Conservation (phyloP, 2,329 filamentous ascomycete genomes). For the Trichoderma citrinoviride region DNA sequence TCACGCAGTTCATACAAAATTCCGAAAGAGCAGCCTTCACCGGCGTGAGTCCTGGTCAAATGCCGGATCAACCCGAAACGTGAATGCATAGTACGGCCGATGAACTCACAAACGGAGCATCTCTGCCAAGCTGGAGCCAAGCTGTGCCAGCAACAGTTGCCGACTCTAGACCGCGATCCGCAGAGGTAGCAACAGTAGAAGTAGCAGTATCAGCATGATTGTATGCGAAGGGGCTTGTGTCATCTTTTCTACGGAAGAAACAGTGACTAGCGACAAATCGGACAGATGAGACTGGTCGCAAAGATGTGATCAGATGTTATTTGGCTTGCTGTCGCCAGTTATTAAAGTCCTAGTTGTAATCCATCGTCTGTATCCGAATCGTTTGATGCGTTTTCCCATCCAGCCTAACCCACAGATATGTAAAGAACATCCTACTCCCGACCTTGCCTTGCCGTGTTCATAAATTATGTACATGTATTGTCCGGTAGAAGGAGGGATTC, state of each 20-base stretch:
- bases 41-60: no score
- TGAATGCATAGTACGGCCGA: no score
- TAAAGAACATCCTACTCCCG: neutral
- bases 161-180: neutral
- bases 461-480: slow-evolving; percentile 3
- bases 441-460: neutral
- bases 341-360: neutral
- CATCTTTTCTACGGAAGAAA: neutral
- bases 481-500: neutral
- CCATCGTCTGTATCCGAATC: neutral
- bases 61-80: no score
- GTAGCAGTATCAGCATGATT: no score
- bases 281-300: neutral
- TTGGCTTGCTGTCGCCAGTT: neutral
- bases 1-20: no score
- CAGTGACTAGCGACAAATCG: neutral
- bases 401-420: neutral
- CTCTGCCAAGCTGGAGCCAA: no score
- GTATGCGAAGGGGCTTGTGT: slow-evolving; percentile 2
- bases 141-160: no score
- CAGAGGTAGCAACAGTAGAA: neutral
- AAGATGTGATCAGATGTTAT: neutral
- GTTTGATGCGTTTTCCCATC: neutral
- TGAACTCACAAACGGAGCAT: no score
- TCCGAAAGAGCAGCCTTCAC: no score